Evolutionary conservation across 2,329 filamentous ascomycete species (phyloP), one percentile per base, ranked within the genome.

Genomic region (Dactylella cylindrospora): DNA sequence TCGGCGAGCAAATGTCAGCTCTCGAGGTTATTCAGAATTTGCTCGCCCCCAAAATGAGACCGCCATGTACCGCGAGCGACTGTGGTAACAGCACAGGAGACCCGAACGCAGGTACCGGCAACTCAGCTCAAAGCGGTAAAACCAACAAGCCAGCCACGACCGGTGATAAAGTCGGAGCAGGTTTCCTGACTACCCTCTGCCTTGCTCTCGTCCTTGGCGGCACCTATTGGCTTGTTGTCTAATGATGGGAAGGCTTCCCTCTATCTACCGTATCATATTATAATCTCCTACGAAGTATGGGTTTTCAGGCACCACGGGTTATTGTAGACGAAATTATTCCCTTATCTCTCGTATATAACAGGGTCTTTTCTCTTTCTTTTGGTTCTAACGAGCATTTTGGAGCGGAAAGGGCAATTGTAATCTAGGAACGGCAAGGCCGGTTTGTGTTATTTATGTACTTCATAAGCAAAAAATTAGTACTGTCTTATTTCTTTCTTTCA

Each of bases 1-100:
- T 86, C 1, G 84, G 84, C 3, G 83, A 86, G 70, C 83, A 86
- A 72, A 87, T 88, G 84, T 78, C 80, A 1, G 83, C 80, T 2
- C 74, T 87, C 70, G 82, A 86, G 68, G 76, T 85, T 7, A 78
- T 85, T 5, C 76, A 86, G 38, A 78, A 79, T 29, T 83, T 81
- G 67, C 75, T 84, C 70, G 79, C 85, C 43, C 67, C 75, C 28
- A 64, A 76, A 5, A 73, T 73, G 7, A 53, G 67, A 0, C 70
- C 72, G 1, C 77, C 78, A 0, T 72, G 78, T 32, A 80, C 78
- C 3, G 71, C 76, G 20, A 67, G 73, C 3, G 81, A 73, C 1
- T 84, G 84, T 44, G 84, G 84, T 19, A 85, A 76, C 3, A 81
- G 79, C 66, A 71, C 73, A 46, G 77, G 75, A 22, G 71, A 78